A percentile compares a stretch with the other conserved stretches of the same genome.
Conservation (phyloP, 2,329 filamentous ascomycete genomes). For the Sarocladiaceae sp. region DNA sequence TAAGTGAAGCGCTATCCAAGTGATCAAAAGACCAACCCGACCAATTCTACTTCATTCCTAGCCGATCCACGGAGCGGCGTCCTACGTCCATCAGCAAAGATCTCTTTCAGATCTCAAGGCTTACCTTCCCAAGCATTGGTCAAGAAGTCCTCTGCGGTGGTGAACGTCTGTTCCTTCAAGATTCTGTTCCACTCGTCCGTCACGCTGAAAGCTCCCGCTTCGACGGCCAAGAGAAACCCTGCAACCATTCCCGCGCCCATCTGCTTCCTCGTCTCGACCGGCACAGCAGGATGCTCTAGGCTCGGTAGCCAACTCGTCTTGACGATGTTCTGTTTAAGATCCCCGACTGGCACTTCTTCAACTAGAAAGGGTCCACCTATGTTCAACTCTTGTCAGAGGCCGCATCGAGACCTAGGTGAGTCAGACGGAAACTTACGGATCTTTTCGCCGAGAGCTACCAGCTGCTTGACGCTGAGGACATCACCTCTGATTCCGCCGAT, state of each 20-base stretch:
- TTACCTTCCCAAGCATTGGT: background rate
- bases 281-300: slow-evolving; percentile 14
- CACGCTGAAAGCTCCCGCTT: slow-evolving; percentile 27
- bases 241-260: background rate
- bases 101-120: background rate
- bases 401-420: background rate
- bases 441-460: slow-evolving; percentile 33
- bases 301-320: slow-evolving; percentile 20
- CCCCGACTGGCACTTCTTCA: slow-evolving; percentile 13
- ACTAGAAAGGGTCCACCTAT: slow-evolving; percentile 18
- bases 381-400: background rate
- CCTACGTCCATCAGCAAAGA: too few species aligned
- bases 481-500: slow-evolving; percentile 34
- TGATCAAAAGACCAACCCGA: too few species aligned
- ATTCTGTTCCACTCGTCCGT: slow-evolving; percentile 38
- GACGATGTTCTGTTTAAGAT: slow-evolving; percentile 15
- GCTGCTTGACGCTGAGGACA: slow-evolving; percentile 25
- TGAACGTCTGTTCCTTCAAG: slow-evolving; percentile 39
- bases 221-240: background rate
- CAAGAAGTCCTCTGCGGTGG: slow-evolving; percentile 33
- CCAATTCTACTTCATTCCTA: too few species aligned
- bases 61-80: too few species aligned
- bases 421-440: slow-evolving; percentile 24
- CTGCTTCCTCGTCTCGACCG: background rate
- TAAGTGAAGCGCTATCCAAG: too few species aligned